Evolutionary conservation across 768 basidiomycete genomes (phyloP), one percentile per base, ranked within the genome.

Genomic region (Russula sp.): DNA sequence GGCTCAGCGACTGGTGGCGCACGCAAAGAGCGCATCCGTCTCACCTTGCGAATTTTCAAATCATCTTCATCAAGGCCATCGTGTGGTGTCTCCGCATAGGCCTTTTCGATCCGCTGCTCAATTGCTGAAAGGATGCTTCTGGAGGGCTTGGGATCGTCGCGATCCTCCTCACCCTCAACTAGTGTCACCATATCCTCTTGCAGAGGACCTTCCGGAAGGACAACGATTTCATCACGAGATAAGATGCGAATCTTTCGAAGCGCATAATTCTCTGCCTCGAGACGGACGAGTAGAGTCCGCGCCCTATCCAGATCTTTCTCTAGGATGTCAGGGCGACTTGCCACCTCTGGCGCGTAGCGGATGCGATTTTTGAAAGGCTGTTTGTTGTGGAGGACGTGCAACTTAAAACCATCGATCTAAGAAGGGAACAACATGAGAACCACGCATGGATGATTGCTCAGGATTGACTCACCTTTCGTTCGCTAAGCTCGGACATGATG

Each of bases 341-440:
- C 86, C 22, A 89, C 82, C 69, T 92, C 86, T 27, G 95, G 93
- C 5, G 95, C 83, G 69, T 84, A 85, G 52, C 93, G 87, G 61
- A 91, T 76, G 66, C 87, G 81, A 70, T 88, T 89, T 61, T 85
- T 81, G 75, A 89, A 90, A 35, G 91, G 88, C 66, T 84, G 86
- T 53, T 82, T 78, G 70, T 85, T 89, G 72, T 91, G 91, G 39
- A 88, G 84, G 69, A 94, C 88, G 74, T 96, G 94, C 55, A 97
- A 78, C 71, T 93, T 95, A 80, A 98, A 97, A 60, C 89, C 91
- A 72, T 95, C 92, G 71, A 98, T 91, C 94, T 97, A 69, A 27
- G 61, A 54, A 53, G 53, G 58, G 32, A 32, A 42, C 31, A 47
- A 2, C 4, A 48, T 63, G 13, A 63, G 45, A 59, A 49, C n/a